Percentiles rank a stretch among this genome's conserved stretches.
These are phyloP conservation scores for Diaporthe ampelina DNA, from an alignment of 2,329 filamentous ascomycete genomes.

Conservation along the genomic window DNA sequence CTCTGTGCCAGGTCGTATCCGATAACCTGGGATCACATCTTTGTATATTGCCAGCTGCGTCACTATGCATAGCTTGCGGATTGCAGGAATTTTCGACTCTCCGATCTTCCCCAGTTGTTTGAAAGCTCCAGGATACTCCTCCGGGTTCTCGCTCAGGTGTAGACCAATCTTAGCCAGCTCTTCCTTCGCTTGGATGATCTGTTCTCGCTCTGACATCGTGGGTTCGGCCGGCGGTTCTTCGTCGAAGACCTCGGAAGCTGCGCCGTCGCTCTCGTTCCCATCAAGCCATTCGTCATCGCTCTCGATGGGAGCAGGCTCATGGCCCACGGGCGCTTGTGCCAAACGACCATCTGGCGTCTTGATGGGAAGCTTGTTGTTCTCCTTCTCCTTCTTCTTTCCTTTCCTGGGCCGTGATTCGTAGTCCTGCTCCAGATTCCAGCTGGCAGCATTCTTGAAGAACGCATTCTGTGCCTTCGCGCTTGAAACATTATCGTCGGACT, in stretches of 20 bases:
- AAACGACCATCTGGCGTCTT: slow-evolving; percentile 85
- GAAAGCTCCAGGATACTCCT: slow-evolving; percentile 87
- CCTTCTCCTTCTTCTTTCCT: slow-evolving; percentile 78
- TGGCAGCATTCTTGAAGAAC: slow-evolving; percentile 81
- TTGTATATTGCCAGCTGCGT: slow-evolving; percentile 94
- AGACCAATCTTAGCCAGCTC: slow-evolving; percentile 88
- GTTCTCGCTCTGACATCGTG: slow-evolving; percentile 79
- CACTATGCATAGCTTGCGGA: slow-evolving; percentile 88
- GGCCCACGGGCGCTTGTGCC: slow-evolving; percentile 63
- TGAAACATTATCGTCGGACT: slow-evolving; percentile 57
- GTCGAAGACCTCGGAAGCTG: slow-evolving; percentile 57
- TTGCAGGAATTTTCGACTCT: slow-evolving; percentile 75
- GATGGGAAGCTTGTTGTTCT: slow-evolving; percentile 84
- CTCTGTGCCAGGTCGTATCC: slow-evolving; percentile 86
- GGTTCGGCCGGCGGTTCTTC: slow-evolving; percentile 65
- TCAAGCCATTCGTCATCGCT: slow-evolving; percentile 76
- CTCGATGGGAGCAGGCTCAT: slow-evolving; percentile 70
- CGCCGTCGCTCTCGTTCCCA: slow-evolving; percentile 69
- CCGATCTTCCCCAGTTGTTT: slow-evolving; percentile 83
- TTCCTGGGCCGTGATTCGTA: slow-evolving; percentile 88
- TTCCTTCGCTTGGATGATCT: slow-evolving; percentile 90
- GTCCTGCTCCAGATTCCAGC: slow-evolving; percentile 92
- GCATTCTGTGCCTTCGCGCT: slow-evolving; percentile 65
- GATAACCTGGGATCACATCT: slow-evolving; percentile 95
- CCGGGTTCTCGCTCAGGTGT: slow-evolving; percentile 89